Percentiles rank a stretch among this genome's conserved stretches.
These are phyloP conservation scores for Fusarium nanum DNA, from an alignment of 2,329 filamentous ascomycete genomes.

Conservation along the genomic window DNA sequence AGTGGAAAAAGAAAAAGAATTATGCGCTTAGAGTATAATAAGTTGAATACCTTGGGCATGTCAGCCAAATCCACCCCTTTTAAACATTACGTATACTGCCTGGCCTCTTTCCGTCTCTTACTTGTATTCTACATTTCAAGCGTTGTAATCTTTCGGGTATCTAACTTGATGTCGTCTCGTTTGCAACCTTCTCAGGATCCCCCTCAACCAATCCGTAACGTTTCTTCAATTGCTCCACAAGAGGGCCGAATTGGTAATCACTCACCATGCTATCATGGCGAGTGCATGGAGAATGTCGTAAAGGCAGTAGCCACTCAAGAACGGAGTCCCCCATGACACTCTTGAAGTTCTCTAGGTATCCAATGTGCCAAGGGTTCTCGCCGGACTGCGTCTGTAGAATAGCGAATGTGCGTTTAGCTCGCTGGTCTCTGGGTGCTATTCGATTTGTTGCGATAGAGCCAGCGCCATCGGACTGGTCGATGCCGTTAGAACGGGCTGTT, in stretches of 20 bases:
- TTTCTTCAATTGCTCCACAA: constrained; percentile 67
- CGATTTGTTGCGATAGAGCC: constrained; percentile 27
- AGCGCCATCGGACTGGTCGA: constrained; percentile 7
- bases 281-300: constrained; percentile 79
- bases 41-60: not conserved
- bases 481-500: constrained; percentile 10
- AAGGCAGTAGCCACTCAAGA: constrained; percentile 83
- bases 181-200: constrained; percentile 24
- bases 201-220: constrained; percentile 48
- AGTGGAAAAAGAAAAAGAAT: not conserved
- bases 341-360: constrained; percentile 75
- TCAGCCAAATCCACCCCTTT: constrained; percentile 7
- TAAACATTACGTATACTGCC: constrained; percentile 26
- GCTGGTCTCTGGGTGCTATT: constrained; percentile 53
- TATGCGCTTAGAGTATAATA: not conserved
- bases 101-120: constrained; percentile 9
- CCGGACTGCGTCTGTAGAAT: constrained; percentile 78
- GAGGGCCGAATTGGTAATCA: constrained; percentile 74
- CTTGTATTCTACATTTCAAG: not conserved
- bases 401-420: constrained; percentile 76
- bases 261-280: constrained; percentile 73
- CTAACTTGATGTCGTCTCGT: constrained; percentile 36
- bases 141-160: constrained; percentile 30
- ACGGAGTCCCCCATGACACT: constrained; percentile 80
- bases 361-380: constrained; percentile 89